Evolutionary conservation across 768 basidiomycete species (phyloP), one percentile per base, ranked within the genome.

Genomic region (Pisolithus orientalis): DNA sequence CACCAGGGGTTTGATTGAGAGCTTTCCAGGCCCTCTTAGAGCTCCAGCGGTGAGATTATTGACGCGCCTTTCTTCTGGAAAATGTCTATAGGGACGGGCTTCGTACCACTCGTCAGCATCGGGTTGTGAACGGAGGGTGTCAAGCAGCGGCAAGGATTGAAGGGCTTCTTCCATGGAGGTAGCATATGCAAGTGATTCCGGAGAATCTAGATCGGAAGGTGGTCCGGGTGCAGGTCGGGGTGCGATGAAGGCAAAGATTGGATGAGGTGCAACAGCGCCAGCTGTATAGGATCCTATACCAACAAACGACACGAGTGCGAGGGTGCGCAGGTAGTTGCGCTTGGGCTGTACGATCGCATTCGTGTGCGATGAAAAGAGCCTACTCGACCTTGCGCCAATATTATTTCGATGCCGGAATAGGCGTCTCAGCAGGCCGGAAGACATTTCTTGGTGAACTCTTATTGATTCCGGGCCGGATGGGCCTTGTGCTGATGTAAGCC

Each of bases 11-110:
- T 77, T 75, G 51, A 95, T 65, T 0, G 93, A 90, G 2, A 99
- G 77, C 65, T 82, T 87, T 3, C 90, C 90, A 0, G 94, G 92
- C 1, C 94, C 95, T 27, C 84, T 73, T n/a, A 99, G 74, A 1
- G 91, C 78, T 4, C 92, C 93, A 2, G 85, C 83, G 0, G 91
- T 89, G 46, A 99, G 73, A 55, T 81, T 87, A 68, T 99, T 93
- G 50, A 85, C 85, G 1, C 85, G 76, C 50, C 82, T 72, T 52
- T 87, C 83, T 53, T 85, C 85, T 0, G 92, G 84, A 27, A 83
- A 80, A 16, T 75, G 70, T 11, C 70, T 66, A 65, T 90, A 93
- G 38, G 91, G 92, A 47, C 91, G 80, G 21, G 76, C 73, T 66
- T 87, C 89, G 60, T 90, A 90, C 87, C 87, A 90, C 38, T 79